These are phyloP conservation scores for Articulospora tetracladia DNA, from an alignment of 495 filamentous ascomycete genomes.

Conservation along the genomic window DNA sequence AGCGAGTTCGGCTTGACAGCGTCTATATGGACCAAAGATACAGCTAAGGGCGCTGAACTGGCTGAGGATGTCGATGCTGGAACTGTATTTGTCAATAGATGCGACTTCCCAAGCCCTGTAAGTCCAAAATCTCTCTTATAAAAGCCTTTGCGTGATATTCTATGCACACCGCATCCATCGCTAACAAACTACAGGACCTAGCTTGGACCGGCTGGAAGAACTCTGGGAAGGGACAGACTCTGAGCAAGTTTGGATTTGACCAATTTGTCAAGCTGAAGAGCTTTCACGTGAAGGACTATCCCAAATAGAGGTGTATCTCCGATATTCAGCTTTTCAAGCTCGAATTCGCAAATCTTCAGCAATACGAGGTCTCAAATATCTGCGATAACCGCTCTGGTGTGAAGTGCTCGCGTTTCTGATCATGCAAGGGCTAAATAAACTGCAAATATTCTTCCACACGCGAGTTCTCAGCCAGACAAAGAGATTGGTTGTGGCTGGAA, in stretches of 20 bases:
- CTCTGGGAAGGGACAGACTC: slow-evolving; percentile 83
- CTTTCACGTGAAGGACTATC: slow-evolving; percentile 88
- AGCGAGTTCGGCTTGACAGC: slow-evolving; percentile 92
- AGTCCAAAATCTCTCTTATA: slow-evolving; percentile 30
- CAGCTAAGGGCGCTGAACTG: slow-evolving; percentile 68
- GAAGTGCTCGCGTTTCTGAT: neutral
- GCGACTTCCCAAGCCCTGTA: slow-evolving; percentile 90
- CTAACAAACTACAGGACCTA: slow-evolving; percentile 61
- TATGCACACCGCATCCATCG: neutral
- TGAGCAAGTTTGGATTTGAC: slow-evolving; percentile 89
- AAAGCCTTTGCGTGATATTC: neutral
- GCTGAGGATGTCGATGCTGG: slow-evolving; percentile 84
- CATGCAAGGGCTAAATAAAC: neutral
- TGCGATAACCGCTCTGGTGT: neutral
- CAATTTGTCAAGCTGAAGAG: slow-evolving; percentile 96
- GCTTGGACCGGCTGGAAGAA: slow-evolving; percentile 99
- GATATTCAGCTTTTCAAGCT: neutral
- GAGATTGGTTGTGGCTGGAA: neutral
- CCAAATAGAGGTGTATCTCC: slow-evolving; percentile 41
- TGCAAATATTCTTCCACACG: neutral
- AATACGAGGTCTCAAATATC: slow-evolving; percentile 2
- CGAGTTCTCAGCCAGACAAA: neutral
- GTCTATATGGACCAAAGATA: slow-evolving; percentile 97
- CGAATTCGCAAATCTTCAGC: neutral
- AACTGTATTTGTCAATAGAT: slow-evolving; percentile 94